Percentiles rank a stretch among this genome's conserved stretches.
Evolutionary conservation across 164 flowering plant genomes (phyloP).

Genomic region (Protea cynaroides): DNA sequence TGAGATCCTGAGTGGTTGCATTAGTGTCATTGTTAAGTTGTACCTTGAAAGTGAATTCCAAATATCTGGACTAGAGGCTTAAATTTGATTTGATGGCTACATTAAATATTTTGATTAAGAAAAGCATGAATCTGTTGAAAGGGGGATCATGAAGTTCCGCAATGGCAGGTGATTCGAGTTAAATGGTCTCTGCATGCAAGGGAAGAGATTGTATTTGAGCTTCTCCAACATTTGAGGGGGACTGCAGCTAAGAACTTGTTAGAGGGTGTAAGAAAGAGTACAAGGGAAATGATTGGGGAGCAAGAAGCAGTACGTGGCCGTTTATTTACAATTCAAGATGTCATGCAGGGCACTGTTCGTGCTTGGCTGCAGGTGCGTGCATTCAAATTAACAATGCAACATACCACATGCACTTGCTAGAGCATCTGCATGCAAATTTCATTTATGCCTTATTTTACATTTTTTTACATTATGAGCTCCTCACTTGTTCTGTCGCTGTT

Average conservation of each 20-base stretch:
- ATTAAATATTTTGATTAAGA: too few relatives aligned
- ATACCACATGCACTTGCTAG: too few relatives aligned
- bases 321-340: slow-evolving; percentile 95
- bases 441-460: neutral
- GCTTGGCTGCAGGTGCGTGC: slow-evolving; percentile 84
- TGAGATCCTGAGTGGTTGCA: too few relatives aligned
- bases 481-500: neutral
- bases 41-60: too few relatives aligned
- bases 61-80: too few relatives aligned
- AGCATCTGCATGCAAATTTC: neutral
- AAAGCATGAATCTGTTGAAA: too few relatives aligned
- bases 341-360: slow-evolving; percentile 87
- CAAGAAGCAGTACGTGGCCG: slow-evolving; percentile 99
- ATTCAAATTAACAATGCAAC: neutral
- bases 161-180: slow-evolving; percentile 74
- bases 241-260: slow-evolving; percentile 41
- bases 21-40: too few relatives aligned
- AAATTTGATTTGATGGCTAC: too few relatives aligned
- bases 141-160: neutral
- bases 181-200: slow-evolving; percentile 99
- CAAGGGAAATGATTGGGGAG: slow-evolving; percentile 94
- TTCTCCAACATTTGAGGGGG: slow-evolving; percentile 76
- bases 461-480: neutral
- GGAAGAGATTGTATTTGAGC: slow-evolving; percentile 92
- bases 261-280: slow-evolving; percentile 71